Evolutionary conservation across 345 rosid genomes (phyloP).

Genomic region (Orychophragmus violaceus): DNA sequence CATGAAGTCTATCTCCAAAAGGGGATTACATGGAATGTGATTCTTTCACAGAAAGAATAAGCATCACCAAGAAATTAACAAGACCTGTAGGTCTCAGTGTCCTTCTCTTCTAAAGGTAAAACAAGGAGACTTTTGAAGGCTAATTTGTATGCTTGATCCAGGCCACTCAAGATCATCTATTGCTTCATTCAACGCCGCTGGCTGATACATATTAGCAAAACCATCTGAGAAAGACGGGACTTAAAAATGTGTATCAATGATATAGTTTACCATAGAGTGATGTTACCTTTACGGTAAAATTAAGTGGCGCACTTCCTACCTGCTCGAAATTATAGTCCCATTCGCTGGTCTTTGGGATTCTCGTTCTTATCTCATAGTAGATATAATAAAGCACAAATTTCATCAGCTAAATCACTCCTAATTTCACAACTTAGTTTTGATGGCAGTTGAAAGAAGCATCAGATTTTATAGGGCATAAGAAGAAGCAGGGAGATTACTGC

Average conservation of each 20-base stretch:
- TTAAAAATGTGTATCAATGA: neutral
- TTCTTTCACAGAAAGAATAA: too few species aligned
- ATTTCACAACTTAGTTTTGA: neutral
- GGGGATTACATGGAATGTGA: too few species aligned
- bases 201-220: constrained; percentile 31
- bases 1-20: constrained; percentile 70
- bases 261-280: neutral
- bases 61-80: neutral
- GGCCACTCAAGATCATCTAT: constrained; percentile 95
- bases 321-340: too few species aligned
- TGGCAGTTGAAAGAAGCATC: too few species aligned
- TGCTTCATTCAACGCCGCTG: constrained; percentile 87
- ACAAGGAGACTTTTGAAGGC: constrained; percentile 52
- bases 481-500: too few species aligned
- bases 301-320: constrained; percentile 62
- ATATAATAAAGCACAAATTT: constrained; percentile 35
- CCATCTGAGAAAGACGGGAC: neutral
- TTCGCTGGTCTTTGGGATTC: too few species aligned
- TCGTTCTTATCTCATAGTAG: too few species aligned
- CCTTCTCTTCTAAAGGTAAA: constrained; percentile 79
- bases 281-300: constrained; percentile 72
- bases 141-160: constrained; percentile 71
- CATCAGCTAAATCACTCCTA: neutral
- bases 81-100: constrained; percentile 83
- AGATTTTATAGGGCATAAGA: neutral